phyloP scores from a whole-genome alignment of 345 rosid species.

The Salix brachista region DNA sequence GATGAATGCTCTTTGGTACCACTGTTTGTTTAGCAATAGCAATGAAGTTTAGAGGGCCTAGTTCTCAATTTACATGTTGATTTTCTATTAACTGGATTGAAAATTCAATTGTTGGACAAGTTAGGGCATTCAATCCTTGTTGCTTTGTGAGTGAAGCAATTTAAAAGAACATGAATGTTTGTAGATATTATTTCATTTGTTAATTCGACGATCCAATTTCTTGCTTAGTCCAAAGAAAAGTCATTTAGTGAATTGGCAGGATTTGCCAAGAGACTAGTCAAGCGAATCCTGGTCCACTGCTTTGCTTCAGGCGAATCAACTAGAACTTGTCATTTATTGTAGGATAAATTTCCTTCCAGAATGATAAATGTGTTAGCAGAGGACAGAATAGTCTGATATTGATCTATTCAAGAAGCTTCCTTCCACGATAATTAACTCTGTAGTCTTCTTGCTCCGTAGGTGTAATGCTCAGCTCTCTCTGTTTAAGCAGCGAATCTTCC shows the following conservation, averaged over 20 bases:
- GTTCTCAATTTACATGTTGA: too few species aligned
- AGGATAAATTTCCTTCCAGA: background rate
- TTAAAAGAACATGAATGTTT: background rate
- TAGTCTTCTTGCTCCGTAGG: constrained; percentile 48
- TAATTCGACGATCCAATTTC: background rate
- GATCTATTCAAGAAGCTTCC: constrained; percentile 38
- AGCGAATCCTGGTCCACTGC: background rate
- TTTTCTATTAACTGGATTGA: too few species aligned
- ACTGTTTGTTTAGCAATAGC: too few species aligned
- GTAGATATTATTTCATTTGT: background rate
- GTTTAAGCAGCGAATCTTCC: background rate
- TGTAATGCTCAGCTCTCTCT: constrained; percentile 25
- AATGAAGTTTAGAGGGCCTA: too few species aligned
- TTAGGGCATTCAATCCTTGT: background rate
- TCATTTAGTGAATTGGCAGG: background rate
- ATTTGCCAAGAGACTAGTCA: background rate
- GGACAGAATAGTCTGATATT: background rate
- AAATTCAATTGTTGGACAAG: background rate
- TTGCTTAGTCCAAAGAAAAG: background rate
- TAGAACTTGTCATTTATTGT: background rate
- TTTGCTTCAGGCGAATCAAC: background rate
- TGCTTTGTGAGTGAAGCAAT: background rate
- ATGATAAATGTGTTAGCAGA: background rate
- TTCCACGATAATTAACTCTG: constrained; percentile 32
- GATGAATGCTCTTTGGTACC: too few species aligned